phyloP scores from a whole-genome alignment of 1,284 basidiomycete genomes.

The Phellopilus nigrolimitatus region DNA sequence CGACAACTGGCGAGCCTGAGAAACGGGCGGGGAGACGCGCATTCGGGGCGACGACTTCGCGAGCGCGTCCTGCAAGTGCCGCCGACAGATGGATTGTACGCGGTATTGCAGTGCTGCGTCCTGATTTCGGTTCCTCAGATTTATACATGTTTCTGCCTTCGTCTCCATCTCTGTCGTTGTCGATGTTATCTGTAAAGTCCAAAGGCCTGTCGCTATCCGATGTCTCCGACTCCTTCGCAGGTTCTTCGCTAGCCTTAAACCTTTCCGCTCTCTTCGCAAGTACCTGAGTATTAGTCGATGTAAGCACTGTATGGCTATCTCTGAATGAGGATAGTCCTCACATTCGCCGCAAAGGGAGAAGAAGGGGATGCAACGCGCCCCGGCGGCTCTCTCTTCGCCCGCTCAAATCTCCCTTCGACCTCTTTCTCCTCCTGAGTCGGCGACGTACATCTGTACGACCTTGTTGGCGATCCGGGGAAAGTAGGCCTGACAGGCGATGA shows the following conservation, averaged over 20 bases:
- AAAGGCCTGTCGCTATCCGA: neutral
- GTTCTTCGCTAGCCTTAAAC: neutral
- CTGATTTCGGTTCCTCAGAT: neutral
- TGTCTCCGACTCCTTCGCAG: neutral
- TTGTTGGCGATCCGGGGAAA: slow-evolving; percentile 18
- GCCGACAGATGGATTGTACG: slow-evolving; percentile 17
- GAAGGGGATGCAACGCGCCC: slow-evolving; percentile 7
- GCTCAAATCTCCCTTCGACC: slow-evolving; percentile 11
- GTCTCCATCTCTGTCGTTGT: neutral
- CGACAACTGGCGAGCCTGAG: slow-evolving; percentile 21
- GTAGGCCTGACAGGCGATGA: slow-evolving; percentile 20
- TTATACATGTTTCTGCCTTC: neutral
- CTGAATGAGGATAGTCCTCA: neutral
- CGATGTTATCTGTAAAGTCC: neutral
- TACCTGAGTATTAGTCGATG: neutral
- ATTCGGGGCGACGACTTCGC: neutral
- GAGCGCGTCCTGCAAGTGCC: neutral
- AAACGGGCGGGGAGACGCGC: slow-evolving; percentile 13
- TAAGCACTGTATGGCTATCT: neutral
- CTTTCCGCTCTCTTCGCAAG: neutral
- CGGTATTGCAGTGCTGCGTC: slow-evolving; percentile 12
- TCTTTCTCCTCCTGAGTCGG: slow-evolving; percentile 17
- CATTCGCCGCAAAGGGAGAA: neutral
- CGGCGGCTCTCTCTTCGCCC: slow-evolving; percentile 14
- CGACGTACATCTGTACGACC: slow-evolving; percentile 19